Percentiles rank a stretch among this genome's conserved stretches.
Evolutionary conservation across 2,329 filamentous ascomycete species (phyloP).

Genomic region (Acrocalymma vagum): DNA sequence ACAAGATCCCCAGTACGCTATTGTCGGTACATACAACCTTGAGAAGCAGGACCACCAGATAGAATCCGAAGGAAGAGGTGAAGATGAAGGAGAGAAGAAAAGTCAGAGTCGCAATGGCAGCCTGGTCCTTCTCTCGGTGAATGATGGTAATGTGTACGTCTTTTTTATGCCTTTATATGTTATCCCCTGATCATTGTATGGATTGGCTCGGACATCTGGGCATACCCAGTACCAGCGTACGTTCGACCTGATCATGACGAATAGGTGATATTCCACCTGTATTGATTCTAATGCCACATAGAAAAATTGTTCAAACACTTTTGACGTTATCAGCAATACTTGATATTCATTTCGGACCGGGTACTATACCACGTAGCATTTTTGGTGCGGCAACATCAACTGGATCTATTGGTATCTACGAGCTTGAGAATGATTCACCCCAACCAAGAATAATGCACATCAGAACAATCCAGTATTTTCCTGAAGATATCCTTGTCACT

Average conservation of each 20-base stretch:
- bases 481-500: conserved; percentile 70
- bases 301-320: conserved; percentile 63
- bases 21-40: conserved; percentile 87
- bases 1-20: conserved; percentile 68
- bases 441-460: conserved; percentile 32
- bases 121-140: conserved; percentile 71
- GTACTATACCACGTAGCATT: conserved; percentile 49
- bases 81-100: conserved; percentile 36
- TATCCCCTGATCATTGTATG: too few species aligned
- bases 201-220: too few species aligned
- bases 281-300: conserved; percentile 8
- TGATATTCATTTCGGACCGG: conserved; percentile 81
- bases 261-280: too few species aligned
- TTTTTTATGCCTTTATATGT: too few species aligned
- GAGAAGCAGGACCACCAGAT: conserved; percentile 57
- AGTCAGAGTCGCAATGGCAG: conserved; percentile 76
- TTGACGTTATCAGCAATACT: conserved; percentile 77
- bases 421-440: conserved; percentile 43
- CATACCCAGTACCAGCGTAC: too few species aligned
- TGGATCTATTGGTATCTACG: conserved; percentile 73
- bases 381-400: conserved; percentile 83
- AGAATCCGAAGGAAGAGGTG: conserved; percentile 24
- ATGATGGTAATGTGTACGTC: conserved; percentile 65
- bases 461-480: conserved; percentile 59
- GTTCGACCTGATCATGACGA: too few species aligned